Conservation (phyloP, 495 filamentous ascomycete species). For the Talaromyces nanjingensis region DNA sequence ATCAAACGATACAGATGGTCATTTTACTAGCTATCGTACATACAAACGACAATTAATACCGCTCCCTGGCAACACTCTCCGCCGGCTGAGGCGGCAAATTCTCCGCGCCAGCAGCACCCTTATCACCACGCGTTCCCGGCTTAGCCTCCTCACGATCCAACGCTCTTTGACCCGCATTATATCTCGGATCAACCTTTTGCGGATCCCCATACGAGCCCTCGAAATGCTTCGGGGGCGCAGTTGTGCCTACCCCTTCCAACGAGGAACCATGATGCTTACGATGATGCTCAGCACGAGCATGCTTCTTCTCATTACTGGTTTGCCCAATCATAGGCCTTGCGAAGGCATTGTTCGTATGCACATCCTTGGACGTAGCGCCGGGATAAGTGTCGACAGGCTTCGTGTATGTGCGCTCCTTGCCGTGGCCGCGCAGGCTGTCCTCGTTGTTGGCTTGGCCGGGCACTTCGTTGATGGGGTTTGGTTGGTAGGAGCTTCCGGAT, state of each 20-base stretch:
- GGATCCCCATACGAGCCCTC: conserved; percentile 4
- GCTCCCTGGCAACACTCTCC: conserved; percentile 40
- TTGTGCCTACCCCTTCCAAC: conserved; percentile 46
- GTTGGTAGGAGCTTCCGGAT: conserved; percentile 48
- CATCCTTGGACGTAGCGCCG: conserved; percentile 57
- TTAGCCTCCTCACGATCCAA: conserved; percentile 23
- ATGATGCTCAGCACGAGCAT: conserved; percentile 41
- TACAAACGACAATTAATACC: neutral
- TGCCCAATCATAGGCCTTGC: conserved; percentile 58
- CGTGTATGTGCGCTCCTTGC: conserved; percentile 38
- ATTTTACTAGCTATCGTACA: neutral
- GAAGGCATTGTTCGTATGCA: conserved; percentile 55
- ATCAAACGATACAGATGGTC: neutral
- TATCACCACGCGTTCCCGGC: conserved; percentile 19
- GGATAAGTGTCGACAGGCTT: conserved; percentile 47
- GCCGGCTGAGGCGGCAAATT: conserved; percentile 38
- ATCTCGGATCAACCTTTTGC: conserved; percentile 16
- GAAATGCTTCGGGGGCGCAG: conserved; percentile 16
- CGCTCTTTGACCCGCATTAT: conserved; percentile 23
- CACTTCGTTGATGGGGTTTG: conserved; percentile 41
- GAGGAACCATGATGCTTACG: conserved; percentile 48
- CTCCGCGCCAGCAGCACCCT: conserved; percentile 30
- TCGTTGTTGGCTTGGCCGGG: conserved; percentile 41
- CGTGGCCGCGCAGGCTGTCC: conserved; percentile 28
- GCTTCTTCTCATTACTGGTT: conserved; percentile 48